A percentile compares a stretch with the other conserved stretches of the same genome.
phyloP scores from a whole-genome alignment of 225 moss, liverwort and hornwort genomes.

The Bryum argenteum region DNA sequence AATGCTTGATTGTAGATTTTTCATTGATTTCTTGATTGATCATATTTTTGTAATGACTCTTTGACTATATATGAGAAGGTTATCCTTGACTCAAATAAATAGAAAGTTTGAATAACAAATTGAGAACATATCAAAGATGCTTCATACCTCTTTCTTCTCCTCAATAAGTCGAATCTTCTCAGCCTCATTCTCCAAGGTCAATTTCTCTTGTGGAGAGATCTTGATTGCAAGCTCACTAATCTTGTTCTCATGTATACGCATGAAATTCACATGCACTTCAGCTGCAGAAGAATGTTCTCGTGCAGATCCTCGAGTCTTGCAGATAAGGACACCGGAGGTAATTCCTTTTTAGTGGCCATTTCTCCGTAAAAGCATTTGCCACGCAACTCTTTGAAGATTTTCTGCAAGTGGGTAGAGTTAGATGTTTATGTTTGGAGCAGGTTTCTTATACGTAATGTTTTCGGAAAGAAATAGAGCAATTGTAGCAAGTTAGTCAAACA shows the following conservation, averaged over 20 bases:
- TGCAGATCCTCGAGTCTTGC: constrained; percentile 52
- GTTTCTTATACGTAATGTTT: no score
- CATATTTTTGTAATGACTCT: no score
- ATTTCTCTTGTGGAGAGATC: constrained; percentile 47
- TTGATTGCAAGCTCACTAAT: constrained; percentile 50
- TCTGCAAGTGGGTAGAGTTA: no score
- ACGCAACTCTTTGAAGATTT: background rate
- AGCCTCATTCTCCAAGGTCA: constrained; percentile 54
- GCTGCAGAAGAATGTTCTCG: constrained; percentile 37
- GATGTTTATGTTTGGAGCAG: no score
- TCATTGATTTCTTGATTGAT: no score
- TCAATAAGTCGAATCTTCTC: constrained; percentile 47
- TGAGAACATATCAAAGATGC: no score
- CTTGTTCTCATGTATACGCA: constrained; percentile 50
- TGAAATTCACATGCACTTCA: constrained; percentile 48
- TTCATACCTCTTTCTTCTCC: constrained; percentile 30
- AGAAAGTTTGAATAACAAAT: no score
- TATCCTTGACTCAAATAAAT: no score
- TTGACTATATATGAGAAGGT: no score
- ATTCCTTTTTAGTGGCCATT: constrained; percentile 67
- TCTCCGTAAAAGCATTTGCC: constrained; percentile 65
- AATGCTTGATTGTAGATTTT: no score
- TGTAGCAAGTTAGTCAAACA: no score
- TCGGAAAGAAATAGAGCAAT: no score
- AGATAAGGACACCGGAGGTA: background rate